Evolutionary conservation across 2,329 filamentous ascomycete species (phyloP).

Genomic region (Pseudocercospora fuligena): DNA sequence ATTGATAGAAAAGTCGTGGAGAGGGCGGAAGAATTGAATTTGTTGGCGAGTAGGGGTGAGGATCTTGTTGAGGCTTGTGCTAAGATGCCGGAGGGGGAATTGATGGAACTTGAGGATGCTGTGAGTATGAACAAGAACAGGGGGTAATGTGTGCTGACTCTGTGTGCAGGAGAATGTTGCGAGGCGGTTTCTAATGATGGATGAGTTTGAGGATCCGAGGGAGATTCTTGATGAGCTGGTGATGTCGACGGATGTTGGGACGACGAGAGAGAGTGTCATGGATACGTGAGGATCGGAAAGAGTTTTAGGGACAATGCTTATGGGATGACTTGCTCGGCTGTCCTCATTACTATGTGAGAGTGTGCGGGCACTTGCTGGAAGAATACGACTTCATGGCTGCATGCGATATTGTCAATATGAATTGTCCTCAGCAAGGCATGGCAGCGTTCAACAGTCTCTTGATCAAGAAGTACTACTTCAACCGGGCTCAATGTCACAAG

Average conservation of each 20-base stretch:
- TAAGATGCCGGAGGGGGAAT: constrained; percentile 67
- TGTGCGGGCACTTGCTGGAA: not conserved
- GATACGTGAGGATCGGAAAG: not conserved
- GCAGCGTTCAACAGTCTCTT: too few species aligned
- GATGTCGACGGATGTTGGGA: constrained; percentile 8
- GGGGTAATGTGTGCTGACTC: not conserved
- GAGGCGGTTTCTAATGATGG: constrained; percentile 48
- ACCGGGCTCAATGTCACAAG: not conserved
- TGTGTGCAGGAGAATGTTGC: constrained; percentile 47
- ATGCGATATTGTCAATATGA: not conserved
- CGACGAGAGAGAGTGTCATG: not conserved
- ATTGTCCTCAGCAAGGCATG: too few species aligned
- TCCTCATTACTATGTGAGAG: too few species aligned
- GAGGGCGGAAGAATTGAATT: constrained; percentile 74
- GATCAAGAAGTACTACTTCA: not conserved
- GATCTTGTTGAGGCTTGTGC: constrained; percentile 77
- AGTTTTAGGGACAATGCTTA: too few species aligned
- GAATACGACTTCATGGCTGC: not conserved
- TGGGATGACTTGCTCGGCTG: too few species aligned
- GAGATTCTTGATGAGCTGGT: constrained; percentile 47
- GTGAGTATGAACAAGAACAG: constrained; percentile 45
- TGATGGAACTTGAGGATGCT: constrained; percentile 69
- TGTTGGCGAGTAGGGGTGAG: constrained; percentile 71
- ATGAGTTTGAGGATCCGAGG: constrained; percentile 43
- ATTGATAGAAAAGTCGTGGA: constrained; percentile 73